Conservation (phyloP, 1,284 basidiomycete genomes). For the Sanguinoderma infundibulare region DNA sequence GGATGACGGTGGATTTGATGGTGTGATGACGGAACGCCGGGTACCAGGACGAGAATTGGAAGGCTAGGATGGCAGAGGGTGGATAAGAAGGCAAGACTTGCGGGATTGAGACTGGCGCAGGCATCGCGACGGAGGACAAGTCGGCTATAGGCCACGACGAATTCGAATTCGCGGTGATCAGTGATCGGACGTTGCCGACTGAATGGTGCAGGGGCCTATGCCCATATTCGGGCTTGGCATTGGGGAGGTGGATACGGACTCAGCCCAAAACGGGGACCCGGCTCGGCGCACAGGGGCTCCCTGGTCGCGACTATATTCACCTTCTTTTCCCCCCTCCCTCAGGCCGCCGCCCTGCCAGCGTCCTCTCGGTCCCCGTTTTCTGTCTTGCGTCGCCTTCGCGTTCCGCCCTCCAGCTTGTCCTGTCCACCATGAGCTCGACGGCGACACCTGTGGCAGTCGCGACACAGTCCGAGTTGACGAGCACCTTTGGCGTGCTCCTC, state of each 20-base stretch:
- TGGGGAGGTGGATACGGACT: not conserved
- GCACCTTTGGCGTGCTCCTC: slow-evolving; percentile 42
- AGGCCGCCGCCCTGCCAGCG: too few relatives aligned
- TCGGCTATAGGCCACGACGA: not conserved
- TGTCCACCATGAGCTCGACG: slow-evolving; percentile 4
- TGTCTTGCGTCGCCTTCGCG: not conserved
- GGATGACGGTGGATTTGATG: slow-evolving; percentile 82
- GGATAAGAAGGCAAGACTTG: slow-evolving; percentile 57
- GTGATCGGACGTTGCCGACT: too few relatives aligned
- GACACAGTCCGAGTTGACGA: slow-evolving; percentile 23
- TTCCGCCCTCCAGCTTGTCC: not conserved
- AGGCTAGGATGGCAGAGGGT: slow-evolving; percentile 63
- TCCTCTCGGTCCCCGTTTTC: too few relatives aligned
- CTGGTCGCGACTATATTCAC: too few relatives aligned
- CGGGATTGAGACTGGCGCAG: slow-evolving; percentile 29
- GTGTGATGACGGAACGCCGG: slow-evolving; percentile 71
- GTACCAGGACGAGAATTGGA: slow-evolving; percentile 92
- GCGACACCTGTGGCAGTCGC: not conserved
- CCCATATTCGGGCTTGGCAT: too few relatives aligned
- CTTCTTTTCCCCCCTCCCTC: too few relatives aligned
- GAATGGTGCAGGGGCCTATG: too few relatives aligned
- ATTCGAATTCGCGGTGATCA: not conserved
- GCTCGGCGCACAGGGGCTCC: too few relatives aligned
- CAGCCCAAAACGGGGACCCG: not conserved
- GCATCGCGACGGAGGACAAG: too few relatives aligned